Conservation (phyloP, 331 rosid genomes). For the Malus hybrid region DNA sequence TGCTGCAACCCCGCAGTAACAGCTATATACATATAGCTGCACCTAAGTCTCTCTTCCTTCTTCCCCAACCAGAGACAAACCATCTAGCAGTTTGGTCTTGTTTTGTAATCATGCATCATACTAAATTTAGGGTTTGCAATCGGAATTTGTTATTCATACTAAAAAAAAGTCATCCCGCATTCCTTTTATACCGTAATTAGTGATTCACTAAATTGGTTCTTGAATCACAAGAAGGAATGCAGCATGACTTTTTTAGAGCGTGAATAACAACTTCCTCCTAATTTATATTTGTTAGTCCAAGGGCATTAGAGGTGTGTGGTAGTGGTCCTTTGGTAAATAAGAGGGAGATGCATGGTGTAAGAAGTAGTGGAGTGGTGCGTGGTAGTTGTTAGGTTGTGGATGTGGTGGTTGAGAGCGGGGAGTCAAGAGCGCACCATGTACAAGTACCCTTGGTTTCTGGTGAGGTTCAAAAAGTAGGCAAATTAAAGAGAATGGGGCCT, state of each 20-base stretch:
- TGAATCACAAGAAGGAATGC: background rate
- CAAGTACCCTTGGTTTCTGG: conserved; percentile 47
- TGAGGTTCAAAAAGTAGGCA: conserved; percentile 8
- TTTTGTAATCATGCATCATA: background rate
- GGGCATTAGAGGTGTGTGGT: background rate
- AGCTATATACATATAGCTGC: background rate
- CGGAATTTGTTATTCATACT: background rate
- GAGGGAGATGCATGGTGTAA: background rate
- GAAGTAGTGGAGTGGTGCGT: background rate
- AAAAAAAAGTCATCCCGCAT: background rate
- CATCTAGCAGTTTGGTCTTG: background rate
- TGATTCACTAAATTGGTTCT: background rate
- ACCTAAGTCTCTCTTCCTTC: background rate
- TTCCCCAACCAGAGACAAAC: background rate
- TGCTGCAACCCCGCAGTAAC: conserved; percentile 17
- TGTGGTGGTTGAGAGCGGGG: conserved; percentile 30
- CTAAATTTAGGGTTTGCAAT: background rate
- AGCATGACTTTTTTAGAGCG: background rate
- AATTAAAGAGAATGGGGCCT: conserved; percentile 12
- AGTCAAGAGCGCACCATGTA: conserved; percentile 99
- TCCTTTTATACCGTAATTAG: background rate
- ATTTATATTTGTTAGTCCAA: background rate
- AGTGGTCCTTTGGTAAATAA: conserved; percentile 11
- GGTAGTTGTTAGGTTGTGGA: background rate
- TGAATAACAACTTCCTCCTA: background rate